These are phyloP conservation scores for Clonostachys rosea DNA, from an alignment of 2,329 filamentous ascomycete species.

Conservation along the genomic window DNA sequence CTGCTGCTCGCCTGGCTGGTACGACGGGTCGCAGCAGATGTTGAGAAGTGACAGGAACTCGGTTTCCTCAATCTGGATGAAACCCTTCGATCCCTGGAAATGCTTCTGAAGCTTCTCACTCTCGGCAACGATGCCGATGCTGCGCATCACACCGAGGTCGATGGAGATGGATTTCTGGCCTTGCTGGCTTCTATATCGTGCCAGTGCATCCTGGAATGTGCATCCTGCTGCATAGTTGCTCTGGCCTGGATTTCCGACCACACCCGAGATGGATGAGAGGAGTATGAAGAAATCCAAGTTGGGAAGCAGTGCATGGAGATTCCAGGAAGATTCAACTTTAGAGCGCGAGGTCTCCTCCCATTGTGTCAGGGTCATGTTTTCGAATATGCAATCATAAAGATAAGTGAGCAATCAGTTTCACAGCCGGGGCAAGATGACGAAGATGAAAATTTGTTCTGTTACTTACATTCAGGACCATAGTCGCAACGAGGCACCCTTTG, in stretches of 20 bases:
- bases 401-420: background rate
- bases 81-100: background rate
- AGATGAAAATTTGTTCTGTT: constrained; percentile 3
- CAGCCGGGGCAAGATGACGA: no score
- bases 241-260: constrained; percentile 21
- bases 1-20: background rate
- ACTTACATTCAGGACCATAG: constrained; percentile 24
- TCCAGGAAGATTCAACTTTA: constrained; percentile 18
- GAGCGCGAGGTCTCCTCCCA: constrained; percentile 16
- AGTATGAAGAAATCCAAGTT: constrained; percentile 22
- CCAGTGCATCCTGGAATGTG: constrained; percentile 19
- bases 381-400: constrained; percentile 13
- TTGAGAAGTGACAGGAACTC: constrained; percentile 3
- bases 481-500: constrained; percentile 27
- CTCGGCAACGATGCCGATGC: constrained; percentile 14
- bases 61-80: constrained; percentile 1
- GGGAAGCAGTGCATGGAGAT: constrained; percentile 18
- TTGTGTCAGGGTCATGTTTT: constrained; percentile 15
- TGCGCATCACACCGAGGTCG: constrained; percentile 11
- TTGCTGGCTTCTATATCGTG: constrained; percentile 1
- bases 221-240: constrained; percentile 36
- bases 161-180: constrained; percentile 1
- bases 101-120: constrained; percentile 1
- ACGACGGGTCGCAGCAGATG: background rate
- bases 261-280: constrained; percentile 16